A percentile compares a stretch with the other conserved stretches of the same genome.
Evolutionary conservation across 257 asterid genomes (phyloP).

Genomic region (Misopates orontium): DNA sequence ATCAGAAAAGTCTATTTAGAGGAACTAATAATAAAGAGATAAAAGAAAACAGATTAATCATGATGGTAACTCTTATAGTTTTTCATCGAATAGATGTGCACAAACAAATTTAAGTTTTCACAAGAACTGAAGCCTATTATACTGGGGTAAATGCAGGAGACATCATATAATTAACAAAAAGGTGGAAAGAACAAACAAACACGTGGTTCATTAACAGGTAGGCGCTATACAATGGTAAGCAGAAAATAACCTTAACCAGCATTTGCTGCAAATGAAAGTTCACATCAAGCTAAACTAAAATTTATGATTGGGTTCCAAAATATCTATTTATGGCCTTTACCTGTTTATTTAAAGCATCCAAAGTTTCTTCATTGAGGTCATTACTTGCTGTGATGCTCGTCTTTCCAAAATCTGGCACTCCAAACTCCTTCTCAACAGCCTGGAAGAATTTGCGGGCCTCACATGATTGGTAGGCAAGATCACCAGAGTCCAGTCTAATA

Average conservation of each 20-base stretch:
- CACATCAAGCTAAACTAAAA: background rate
- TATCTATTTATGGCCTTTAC: constrained; percentile 35
- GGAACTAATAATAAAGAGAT: background rate
- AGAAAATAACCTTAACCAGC: background rate
- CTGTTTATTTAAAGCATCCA: constrained; percentile 97
- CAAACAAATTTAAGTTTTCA: background rate
- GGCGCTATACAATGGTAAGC: background rate
- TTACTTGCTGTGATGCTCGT: constrained; percentile 89
- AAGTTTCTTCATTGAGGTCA: constrained; percentile 95
- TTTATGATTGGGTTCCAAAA: background rate
- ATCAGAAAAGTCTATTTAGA: background rate
- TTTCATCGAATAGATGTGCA: background rate
- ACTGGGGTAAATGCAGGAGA: background rate
- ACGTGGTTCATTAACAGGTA: background rate
- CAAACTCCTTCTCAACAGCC: constrained; percentile 75
- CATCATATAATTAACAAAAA: background rate
- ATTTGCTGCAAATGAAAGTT: background rate
- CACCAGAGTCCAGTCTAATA: constrained; percentile 96
- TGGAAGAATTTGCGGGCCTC: constrained; percentile 73
- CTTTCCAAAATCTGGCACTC: constrained; percentile 65
- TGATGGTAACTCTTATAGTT: background rate
- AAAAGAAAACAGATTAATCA: background rate
- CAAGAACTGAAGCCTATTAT: background rate
- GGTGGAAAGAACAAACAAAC: background rate
- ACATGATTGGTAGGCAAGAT: constrained; percentile 89